phyloP scores from a whole-genome alignment of 2,329 filamentous ascomycete species.

The Colletotrichum camelliae region DNA sequence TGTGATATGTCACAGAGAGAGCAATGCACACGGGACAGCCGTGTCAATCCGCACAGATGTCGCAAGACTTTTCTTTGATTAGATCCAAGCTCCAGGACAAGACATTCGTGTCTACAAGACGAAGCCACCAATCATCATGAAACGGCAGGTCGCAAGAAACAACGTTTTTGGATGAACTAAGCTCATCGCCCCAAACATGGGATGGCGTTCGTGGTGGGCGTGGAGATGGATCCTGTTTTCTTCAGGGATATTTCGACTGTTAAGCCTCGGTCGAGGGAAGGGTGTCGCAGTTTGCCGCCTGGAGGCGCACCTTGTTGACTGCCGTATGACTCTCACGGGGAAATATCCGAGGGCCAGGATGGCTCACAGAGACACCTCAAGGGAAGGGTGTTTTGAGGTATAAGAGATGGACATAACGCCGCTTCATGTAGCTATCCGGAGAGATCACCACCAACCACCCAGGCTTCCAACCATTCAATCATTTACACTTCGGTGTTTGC shows the following conservation, averaged over 20 bases:
- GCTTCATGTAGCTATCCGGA: background rate
- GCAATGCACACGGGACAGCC: background rate
- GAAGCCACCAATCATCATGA: constrained; percentile 18
- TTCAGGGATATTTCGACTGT: background rate
- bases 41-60: background rate
- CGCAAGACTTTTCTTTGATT: background rate
- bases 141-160: constrained; percentile 14
- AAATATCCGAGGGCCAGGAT: too few species aligned
- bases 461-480: background rate
- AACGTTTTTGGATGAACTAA: constrained; percentile 8
- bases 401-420: background rate
- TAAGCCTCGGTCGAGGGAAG: background rate
- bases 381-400: background rate
- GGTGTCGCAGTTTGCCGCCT: too few species aligned
- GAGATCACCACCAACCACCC: background rate
- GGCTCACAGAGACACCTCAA: too few species aligned
- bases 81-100: background rate
- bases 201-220: background rate
- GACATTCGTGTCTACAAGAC: background rate
- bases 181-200: background rate
- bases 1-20: background rate
- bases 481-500: background rate
- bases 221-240: background rate
- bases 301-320: too few species aligned
- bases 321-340: too few species aligned